Conservation (phyloP, 2,329 filamentous ascomycete genomes). For the Aschersonia sp. region DNA sequence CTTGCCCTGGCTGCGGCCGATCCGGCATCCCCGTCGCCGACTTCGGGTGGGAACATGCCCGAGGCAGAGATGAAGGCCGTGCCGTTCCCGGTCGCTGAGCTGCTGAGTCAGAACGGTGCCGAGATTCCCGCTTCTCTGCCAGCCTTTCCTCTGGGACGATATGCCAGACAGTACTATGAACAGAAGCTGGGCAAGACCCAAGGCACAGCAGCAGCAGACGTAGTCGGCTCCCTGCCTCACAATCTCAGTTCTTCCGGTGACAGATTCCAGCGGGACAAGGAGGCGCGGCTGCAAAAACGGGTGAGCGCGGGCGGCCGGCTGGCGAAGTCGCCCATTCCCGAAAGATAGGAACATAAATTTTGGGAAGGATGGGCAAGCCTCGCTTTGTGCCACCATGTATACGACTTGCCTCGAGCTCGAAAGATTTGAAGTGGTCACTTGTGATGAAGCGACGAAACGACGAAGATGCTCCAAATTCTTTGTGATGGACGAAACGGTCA, state of each 20-base stretch:
- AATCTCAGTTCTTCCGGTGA: slow-evolving; percentile 27
- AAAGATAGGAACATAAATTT: slow-evolving; percentile 35
- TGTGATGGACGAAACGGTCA: background rate
- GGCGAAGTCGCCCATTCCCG: slow-evolving; percentile 48
- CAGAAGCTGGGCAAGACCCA: slow-evolving; percentile 46
- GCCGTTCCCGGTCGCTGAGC: slow-evolving; percentile 78
- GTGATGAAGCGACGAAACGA: background rate
- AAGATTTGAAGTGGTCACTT: slow-evolving; percentile 7
- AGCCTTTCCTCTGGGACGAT: slow-evolving; percentile 68
- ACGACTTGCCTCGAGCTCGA: slow-evolving; percentile 14
- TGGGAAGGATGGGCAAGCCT: slow-evolving; percentile 24
- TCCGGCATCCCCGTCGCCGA: slow-evolving; percentile 58
- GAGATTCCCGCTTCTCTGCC: slow-evolving; percentile 65
- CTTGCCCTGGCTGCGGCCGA: slow-evolving; percentile 86
- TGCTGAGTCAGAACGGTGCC: slow-evolving; percentile 86
- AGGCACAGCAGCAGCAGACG: slow-evolving; percentile 35
- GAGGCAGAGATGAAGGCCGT: slow-evolving; percentile 36
- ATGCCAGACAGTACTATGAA: slow-evolving; percentile 73
- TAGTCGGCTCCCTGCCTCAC: slow-evolving; percentile 44
- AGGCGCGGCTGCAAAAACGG: slow-evolving; percentile 60
- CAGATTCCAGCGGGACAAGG: slow-evolving; percentile 45
- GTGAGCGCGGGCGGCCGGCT: slow-evolving; percentile 65
- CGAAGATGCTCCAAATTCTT: background rate
- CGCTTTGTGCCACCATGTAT: slow-evolving; percentile 20
- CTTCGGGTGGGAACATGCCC: slow-evolving; percentile 25